A percentile compares a stretch with the other conserved stretches of the same genome.
Evolutionary conservation across 2,329 filamentous ascomycete species (phyloP).

Genomic region (Colletotrichum filicis): DNA sequence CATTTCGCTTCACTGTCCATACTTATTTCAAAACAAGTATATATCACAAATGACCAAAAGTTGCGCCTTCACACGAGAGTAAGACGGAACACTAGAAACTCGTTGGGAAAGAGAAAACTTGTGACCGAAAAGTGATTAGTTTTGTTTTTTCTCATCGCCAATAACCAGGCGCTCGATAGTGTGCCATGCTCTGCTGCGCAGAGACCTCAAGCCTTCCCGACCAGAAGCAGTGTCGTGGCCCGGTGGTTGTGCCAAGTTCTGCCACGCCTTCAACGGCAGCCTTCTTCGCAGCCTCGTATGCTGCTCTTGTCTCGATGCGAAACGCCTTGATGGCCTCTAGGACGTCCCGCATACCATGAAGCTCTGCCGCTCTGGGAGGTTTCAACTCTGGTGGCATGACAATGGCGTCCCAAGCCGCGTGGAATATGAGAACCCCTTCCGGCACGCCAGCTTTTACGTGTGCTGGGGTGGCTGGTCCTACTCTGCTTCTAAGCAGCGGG

Average conservation of each 20-base stretch:
- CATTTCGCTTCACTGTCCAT: slow-evolving; percentile 5
- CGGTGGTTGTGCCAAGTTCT: slow-evolving; percentile 12
- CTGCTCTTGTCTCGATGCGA: slow-evolving; percentile 46
- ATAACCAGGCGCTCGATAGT: slow-evolving; percentile 30
- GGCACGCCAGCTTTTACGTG: slow-evolving; percentile 64
- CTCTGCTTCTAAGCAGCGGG: slow-evolving; percentile 45
- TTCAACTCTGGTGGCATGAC: slow-evolving; percentile 48
- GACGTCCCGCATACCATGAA: slow-evolving; percentile 56
- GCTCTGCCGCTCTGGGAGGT: slow-evolving; percentile 42
- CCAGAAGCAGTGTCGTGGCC: slow-evolving; percentile 48
- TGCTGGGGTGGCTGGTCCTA: slow-evolving; percentile 59
- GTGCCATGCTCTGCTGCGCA: slow-evolving; percentile 33
- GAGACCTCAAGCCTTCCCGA: slow-evolving; percentile 50
- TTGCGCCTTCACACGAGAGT: background rate
- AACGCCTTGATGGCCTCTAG: slow-evolving; percentile 53
- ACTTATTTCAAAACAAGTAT: slow-evolving; percentile 17
- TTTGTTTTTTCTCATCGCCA: slow-evolving; percentile 13
- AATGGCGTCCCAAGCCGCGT: slow-evolving; percentile 63
- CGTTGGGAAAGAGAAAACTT: background rate
- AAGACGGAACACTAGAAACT: background rate
- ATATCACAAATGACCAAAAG: slow-evolving; percentile 31
- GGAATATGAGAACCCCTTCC: slow-evolving; percentile 55
- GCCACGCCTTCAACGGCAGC: slow-evolving; percentile 26
- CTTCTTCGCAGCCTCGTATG: slow-evolving; percentile 38
- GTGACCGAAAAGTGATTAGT: background rate